Base-by-base conservation (phyloP, 2,329 filamentous ascomycete species). In the Dendrostoma leiphaemia region DNA sequence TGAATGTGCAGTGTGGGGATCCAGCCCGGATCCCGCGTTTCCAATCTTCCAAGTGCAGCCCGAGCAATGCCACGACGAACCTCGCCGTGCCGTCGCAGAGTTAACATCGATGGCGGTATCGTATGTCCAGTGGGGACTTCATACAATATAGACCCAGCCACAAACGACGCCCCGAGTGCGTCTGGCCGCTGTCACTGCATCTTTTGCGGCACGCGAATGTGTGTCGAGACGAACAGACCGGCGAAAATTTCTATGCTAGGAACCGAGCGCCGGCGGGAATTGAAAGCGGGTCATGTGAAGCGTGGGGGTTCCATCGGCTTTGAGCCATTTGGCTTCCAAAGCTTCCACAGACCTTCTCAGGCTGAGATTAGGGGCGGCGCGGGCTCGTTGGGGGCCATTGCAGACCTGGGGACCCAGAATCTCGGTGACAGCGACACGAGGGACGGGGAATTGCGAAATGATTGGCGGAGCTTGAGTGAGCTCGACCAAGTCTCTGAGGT, bases 1-100 rank as follows among this genome's bases (percentile, higher is more conserved):
- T 57, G 51, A 35, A 28, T 29, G 31, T 45, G 31, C 47, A 57
- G 37, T 57, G 51, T 57, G 55, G 55, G 51, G 52, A 50, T 50
- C 29, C 21, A 24, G 13, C 45, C 38, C 46, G 38, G 43, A 54
- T 50, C 37, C 41, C 47, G 32, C 47, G 40, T 48, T 53, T 29
- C 43, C 43, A 56, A 38, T 28, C 26, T 44, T 37, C 41, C 28
- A 45, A 6, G 38, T 8, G 38, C 26, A 15, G 12, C 21, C 21
- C 12, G 24, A 41, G 38, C 21, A 41, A 19, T 44, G 26, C 41
- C 17, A 32, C 31, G 9, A 4, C 10, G 26, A 17, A 26, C 23
- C 38, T 26, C 6, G 23, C 17, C 38, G 13, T 26, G 21, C 38
- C 23, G 4, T n/a, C n/a, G n/a, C n/a, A n/a, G 15, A 26, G 21